phyloP scores from a whole-genome alignment of 2,329 filamentous ascomycete genomes.

The Fusarium globosum region DNA sequence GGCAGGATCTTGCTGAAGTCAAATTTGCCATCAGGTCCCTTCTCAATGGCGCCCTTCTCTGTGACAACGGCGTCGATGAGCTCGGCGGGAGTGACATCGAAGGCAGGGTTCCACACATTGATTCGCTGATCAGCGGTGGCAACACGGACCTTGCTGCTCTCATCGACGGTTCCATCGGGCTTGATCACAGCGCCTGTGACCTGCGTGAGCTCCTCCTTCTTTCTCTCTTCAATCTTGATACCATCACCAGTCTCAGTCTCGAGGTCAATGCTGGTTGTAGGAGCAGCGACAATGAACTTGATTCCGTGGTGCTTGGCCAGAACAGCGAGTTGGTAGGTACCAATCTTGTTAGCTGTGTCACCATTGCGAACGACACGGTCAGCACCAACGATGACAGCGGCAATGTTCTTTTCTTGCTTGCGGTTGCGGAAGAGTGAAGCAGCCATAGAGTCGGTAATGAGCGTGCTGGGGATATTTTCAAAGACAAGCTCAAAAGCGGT shows the following conservation, averaged over 20 bases:
- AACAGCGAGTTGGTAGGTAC: constrained; percentile 93
- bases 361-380: constrained; percentile 96
- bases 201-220: constrained; percentile 82
- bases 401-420: constrained; percentile 74
- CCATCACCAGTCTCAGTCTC: constrained; percentile 79
- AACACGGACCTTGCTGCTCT: constrained; percentile 73
- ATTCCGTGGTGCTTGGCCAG: constrained; percentile 87
- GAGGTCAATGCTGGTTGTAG: constrained; percentile 92
- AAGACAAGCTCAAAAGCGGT: constrained; percentile 98
- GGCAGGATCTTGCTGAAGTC: constrained; percentile 68
- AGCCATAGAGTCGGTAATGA: constrained; percentile 98
- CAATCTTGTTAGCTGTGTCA: constrained; percentile 98
- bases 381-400: constrained; percentile 91
- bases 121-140: constrained; percentile 84
- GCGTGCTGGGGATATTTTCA: constrained; percentile 88
- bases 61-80: constrained; percentile 96
- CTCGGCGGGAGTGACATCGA: constrained; percentile 90
- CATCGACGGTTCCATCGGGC: constrained; percentile 71
- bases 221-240: constrained; percentile 92
- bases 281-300: constrained; percentile 95
- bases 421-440: constrained; percentile 79
- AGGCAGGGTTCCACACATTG: constrained; percentile 94
- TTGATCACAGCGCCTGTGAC: constrained; percentile 80
- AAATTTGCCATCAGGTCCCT: constrained; percentile 77
- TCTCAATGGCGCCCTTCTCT: constrained; percentile 87